Evolutionary conservation across 352 stramenopile genomes (phyloP), one percentile per base, ranked within the genome.

Genomic region (Phytopythium litorale): DNA sequence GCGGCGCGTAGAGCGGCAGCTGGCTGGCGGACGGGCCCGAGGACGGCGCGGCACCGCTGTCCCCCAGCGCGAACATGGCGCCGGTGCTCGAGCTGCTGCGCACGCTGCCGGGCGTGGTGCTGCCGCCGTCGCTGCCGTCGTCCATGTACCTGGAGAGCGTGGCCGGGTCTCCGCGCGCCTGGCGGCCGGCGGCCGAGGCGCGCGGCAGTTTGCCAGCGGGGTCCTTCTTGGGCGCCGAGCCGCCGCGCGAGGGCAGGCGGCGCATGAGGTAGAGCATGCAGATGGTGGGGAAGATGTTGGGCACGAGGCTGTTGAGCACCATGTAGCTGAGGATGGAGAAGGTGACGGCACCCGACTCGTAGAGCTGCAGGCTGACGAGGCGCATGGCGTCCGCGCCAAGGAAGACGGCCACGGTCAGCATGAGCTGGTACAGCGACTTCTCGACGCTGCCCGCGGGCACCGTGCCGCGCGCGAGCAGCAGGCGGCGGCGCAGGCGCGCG

Each of bases 181-280:
- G 32, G 30, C 52, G 33, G 16, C 51, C 32, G 51, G 13, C 32
- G 42, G 43, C 35, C 35, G 35, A 12, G 21, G 21, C 8, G 11
- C 19, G 8, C n/a, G 45, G 45, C 1, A 45, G 28, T 12, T 77
- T 77, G 25, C 51, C 73, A 30, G 65, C 62, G 50, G 67, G 55
- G 50, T 42, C 66, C 51, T 58, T 52, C 2, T 60, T 67, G 28
- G 49, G 58, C 49, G 56, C 66, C 38, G 53, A 75, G 35, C 51
- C 35, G 19, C 60, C 60, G 48, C 65, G 62, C 21, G 68, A 67
- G 19, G 75, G 71, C 58, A 88, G 63, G 43, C 84, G 85, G 9
- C 87, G 85, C 82, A 94, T 93, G 68, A 96, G 81, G 65, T 96
- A 93, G 52, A 96, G 73, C 78, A 96, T 91, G 74, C 84, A 96